Conservation (phyloP, 768 basidiomycete species). For the Tephrocybe sp. region DNA sequence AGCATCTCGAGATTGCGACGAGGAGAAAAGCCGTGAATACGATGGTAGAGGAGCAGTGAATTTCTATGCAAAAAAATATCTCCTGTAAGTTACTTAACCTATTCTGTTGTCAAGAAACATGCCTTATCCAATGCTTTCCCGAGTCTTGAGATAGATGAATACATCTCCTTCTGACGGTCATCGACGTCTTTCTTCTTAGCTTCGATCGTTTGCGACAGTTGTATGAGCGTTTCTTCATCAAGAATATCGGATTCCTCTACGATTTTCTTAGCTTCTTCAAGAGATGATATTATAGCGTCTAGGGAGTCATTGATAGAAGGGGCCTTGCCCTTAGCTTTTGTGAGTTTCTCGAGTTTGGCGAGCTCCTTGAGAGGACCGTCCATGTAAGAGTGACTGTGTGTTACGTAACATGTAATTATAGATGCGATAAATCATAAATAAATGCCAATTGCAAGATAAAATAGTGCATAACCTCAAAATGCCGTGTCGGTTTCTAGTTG, state of each 20-base stretch:
- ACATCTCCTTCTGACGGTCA: constrained; percentile 86
- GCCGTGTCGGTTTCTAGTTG: constrained; percentile 71
- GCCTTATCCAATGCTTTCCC: constrained; percentile 95
- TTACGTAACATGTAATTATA: constrained; percentile 11
- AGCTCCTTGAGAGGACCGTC: constrained; percentile 77
- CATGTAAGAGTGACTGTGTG: constrained; percentile 37
- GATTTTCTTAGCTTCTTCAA: constrained; percentile 54
- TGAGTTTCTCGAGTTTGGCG: constrained; percentile 68
- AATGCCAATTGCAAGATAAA: neutral
- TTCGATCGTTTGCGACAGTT: constrained; percentile 59
- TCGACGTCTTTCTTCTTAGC: constrained; percentile 80
- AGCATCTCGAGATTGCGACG: constrained; percentile 53
- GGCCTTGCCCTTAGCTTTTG: constrained; percentile 49
- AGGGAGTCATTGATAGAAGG: constrained; percentile 58
- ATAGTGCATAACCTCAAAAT: no score
- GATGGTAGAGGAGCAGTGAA: constrained; percentile 59
- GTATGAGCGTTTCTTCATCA: constrained; percentile 45
- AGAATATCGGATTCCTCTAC: constrained; percentile 45
- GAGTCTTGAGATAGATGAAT: constrained; percentile 69
- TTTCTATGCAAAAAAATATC: constrained; percentile 38
- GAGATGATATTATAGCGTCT: constrained; percentile 56
- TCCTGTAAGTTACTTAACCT: neutral
- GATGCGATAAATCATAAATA: neutral
- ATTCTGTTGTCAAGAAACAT: constrained; percentile 11
- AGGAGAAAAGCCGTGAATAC: constrained; percentile 65